These are phyloP conservation scores for Cryptococcus floricola DNA, from an alignment of 1,284 basidiomycete species.

Conservation along the genomic window DNA sequence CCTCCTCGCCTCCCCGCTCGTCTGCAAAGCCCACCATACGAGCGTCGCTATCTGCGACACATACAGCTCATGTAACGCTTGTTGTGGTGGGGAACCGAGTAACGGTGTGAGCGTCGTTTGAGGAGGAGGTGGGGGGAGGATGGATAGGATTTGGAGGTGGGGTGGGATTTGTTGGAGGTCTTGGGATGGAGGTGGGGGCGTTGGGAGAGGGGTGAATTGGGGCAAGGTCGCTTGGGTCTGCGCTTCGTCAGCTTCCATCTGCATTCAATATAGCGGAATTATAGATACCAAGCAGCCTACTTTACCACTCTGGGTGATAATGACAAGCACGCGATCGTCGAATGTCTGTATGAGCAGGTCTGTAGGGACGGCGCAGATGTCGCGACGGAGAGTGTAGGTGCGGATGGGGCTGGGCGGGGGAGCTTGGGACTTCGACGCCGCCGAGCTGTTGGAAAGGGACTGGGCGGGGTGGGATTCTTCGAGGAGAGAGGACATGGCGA, in stretches of 20 bases:
- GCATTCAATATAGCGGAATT: neutral
- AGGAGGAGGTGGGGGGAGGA: constrained; percentile 65
- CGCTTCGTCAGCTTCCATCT: neutral
- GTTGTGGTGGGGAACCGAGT: constrained; percentile 62
- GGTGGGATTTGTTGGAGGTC: constrained; percentile 62
- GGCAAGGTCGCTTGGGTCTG: constrained; percentile 81
- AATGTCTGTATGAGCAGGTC: constrained; percentile 73
- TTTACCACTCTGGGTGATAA: constrained; percentile 79
- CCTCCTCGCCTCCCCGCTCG: constrained; percentile 31
- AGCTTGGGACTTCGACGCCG: neutral
- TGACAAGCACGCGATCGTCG: constrained; percentile 70
- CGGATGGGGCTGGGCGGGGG: constrained; percentile 24
- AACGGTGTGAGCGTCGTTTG: constrained; percentile 70
- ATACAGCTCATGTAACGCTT: constrained; percentile 74
- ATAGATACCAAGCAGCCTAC: constrained; percentile 71
- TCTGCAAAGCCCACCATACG: constrained; percentile 61
- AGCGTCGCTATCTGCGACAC: constrained; percentile 79
- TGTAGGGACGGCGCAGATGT: constrained; percentile 60
- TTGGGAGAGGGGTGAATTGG: constrained; percentile 57
- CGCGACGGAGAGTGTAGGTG: constrained; percentile 51
- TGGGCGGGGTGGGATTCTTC: constrained; percentile 27
- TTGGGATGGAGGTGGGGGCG: constrained; percentile 50
- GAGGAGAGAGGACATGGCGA: constrained; percentile 30
- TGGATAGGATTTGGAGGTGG: constrained; percentile 54
- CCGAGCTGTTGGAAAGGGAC: constrained; percentile 1